phyloP scores from a whole-genome alignment of 306 rosid species.

The Cucumis hystrix region DNA sequence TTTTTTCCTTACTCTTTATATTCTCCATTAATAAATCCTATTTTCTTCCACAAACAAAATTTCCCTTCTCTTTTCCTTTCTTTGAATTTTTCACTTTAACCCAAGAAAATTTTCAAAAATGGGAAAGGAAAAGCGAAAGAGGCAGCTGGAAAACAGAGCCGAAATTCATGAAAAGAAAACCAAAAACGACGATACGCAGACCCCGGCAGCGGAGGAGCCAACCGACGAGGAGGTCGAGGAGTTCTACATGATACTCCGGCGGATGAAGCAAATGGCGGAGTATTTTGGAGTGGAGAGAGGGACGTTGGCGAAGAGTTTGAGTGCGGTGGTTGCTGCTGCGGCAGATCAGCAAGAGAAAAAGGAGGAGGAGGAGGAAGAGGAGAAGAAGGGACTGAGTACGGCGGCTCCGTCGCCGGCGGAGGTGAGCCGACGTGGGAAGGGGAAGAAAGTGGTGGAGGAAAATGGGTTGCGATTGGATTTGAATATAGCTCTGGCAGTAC shows the following conservation, averaged over 20 bases:
- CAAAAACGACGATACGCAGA: background rate
- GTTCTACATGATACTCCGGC: conserved; percentile 48
- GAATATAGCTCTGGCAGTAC: background rate
- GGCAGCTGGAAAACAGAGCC: conserved; percentile 1
- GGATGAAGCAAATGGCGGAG: conserved; percentile 56
- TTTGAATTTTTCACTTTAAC: background rate
- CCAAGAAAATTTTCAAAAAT: background rate
- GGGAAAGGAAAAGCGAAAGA: conserved; percentile 7
- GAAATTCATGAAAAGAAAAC: background rate
- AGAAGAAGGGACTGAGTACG: background rate
- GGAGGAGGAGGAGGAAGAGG: background rate
- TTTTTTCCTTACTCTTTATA: background rate
- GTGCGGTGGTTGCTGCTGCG: background rate
- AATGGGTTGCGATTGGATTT: background rate
- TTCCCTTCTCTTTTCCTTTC: background rate
- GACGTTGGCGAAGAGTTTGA: background rate
- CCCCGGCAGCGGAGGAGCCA: conserved; percentile 6
- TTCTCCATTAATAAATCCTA: background rate
- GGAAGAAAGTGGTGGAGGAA: background rate
- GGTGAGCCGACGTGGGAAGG: background rate
- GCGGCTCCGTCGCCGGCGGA: background rate
- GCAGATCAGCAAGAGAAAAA: background rate
- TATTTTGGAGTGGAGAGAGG: conserved; percentile 28
- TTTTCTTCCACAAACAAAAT: no score
- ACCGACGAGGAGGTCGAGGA: conserved; percentile 75